phyloP scores from a whole-genome alignment of 768 basidiomycete genomes.

The Coprinellus micaceus region DNA sequence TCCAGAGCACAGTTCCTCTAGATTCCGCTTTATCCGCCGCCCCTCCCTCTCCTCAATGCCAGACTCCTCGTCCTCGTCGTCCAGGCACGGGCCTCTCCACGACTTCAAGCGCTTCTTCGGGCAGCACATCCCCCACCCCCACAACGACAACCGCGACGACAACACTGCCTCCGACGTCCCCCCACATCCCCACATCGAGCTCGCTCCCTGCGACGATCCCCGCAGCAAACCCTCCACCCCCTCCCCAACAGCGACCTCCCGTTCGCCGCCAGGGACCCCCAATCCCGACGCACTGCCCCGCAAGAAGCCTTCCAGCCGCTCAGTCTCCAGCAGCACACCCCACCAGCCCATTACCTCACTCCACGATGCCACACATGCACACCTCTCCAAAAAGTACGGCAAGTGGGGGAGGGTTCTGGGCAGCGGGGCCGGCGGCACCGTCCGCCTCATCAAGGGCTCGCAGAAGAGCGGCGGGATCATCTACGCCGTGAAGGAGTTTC shows the following conservation, averaged over 20 bases:
- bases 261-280: constrained; percentile 21
- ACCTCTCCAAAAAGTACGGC: constrained; percentile 97
- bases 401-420: constrained; percentile 97
- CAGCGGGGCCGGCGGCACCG: constrained; percentile 96
- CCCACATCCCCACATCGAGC: constrained; percentile 9
- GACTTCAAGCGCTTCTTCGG: constrained; percentile 96
- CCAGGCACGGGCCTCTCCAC: constrained; percentile 71
- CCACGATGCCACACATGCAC: constrained; percentile 81
- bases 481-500: constrained; percentile 97
- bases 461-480: constrained; percentile 78
- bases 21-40: constrained; percentile 20
- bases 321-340: constrained; percentile 20
- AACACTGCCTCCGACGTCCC: constrained; percentile 19
- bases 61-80: constrained; percentile 17
- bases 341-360: constrained; percentile 52
- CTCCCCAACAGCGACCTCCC: constrained; percentile 20
- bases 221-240: constrained; percentile 39
- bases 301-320: constrained; percentile 16
- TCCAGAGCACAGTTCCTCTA: constrained; percentile 10
- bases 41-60: constrained; percentile 19
- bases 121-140: constrained; percentile 74
- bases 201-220: constrained; percentile 34
- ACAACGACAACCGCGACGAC: constrained; percentile 27
- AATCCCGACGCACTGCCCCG: constrained; percentile 20
- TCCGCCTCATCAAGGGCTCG: constrained; percentile 87